These are phyloP conservation scores for Penicillium sp. DNA, from an alignment of 2,329 filamentous ascomycete genomes.

Conservation along the genomic window DNA sequence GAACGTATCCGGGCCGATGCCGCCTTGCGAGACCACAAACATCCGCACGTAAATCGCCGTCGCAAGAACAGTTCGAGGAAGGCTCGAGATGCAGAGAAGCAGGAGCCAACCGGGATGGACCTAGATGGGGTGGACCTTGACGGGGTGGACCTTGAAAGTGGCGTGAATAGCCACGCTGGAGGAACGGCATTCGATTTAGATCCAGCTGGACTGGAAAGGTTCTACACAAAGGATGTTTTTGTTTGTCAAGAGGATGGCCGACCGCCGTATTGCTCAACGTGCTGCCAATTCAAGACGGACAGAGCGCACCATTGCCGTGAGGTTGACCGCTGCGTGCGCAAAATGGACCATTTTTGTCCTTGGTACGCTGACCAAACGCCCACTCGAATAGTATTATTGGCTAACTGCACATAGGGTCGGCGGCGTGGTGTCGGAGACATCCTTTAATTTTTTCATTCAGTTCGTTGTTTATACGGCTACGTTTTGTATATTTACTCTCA, in stretches of 20 bases:
- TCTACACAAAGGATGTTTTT: conserved; percentile 81
- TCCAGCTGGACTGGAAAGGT: conserved; percentile 67
- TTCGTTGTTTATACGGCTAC: conserved; percentile 73
- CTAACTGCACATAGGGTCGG: conserved; percentile 63
- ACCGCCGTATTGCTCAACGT: conserved; percentile 83
- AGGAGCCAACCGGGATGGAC: conserved; percentile 20
- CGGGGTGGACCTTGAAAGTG: conserved; percentile 29
- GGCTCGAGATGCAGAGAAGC: conserved; percentile 25
- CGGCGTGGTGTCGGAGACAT: conserved; percentile 80
- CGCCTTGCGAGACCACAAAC: conserved; percentile 18
- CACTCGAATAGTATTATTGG: conserved; percentile 1
- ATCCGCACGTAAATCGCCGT: conserved; percentile 19
- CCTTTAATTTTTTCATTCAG: conserved; percentile 90
- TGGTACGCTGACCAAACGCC: conserved; percentile 49
- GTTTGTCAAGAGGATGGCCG: conserved; percentile 77
- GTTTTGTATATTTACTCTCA: conserved; percentile 64
- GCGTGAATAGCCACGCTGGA: conserved; percentile 23
- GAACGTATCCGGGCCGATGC: conserved; percentile 32
- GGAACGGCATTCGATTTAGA: conserved; percentile 47
- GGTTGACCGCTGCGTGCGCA: conserved; percentile 73
- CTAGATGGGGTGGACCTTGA: conserved; percentile 17
- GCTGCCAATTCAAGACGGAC: conserved; percentile 84
- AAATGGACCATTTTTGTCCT: conserved; percentile 95
- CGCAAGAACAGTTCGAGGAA: conserved; percentile 26
- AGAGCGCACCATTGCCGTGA: conserved; percentile 84